A percentile compares a stretch with the other conserved stretches of the same genome.
These are phyloP conservation scores for Tetrapisispora fleetii DNA, from an alignment of 805 yeast species.

Conservation along the genomic window DNA sequence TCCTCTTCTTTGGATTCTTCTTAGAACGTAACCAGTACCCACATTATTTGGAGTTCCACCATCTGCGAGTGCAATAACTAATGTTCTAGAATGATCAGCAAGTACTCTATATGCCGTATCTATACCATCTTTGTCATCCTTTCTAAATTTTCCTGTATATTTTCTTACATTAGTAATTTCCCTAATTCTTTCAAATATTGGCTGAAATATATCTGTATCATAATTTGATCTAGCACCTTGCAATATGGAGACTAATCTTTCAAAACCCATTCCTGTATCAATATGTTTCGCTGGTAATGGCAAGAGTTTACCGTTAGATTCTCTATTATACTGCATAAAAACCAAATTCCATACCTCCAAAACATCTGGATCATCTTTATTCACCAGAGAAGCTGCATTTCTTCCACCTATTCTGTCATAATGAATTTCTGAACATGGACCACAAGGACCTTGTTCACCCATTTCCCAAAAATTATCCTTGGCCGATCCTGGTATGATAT, in stretches of 20 bases:
- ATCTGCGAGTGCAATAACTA: slow-evolving; percentile 91
- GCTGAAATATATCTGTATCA: slow-evolving; percentile 93
- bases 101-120: slow-evolving; percentile 97
- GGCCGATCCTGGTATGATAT: slow-evolving; percentile 85
- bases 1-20: slow-evolving; percentile 96
- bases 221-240: slow-evolving; percentile 89
- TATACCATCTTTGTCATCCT: slow-evolving; percentile 84
- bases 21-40: slow-evolving; percentile 95
- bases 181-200: slow-evolving; percentile 75
- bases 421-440: slow-evolving; percentile 97
- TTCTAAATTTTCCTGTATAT: slow-evolving; percentile 90
- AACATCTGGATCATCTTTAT: slow-evolving; percentile 96
- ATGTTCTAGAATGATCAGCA: slow-evolving; percentile 96
- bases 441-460: slow-evolving; percentile 99
- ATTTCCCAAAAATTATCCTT: slow-evolving; percentile 98
- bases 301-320: slow-evolving; percentile 67
- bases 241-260: slow-evolving; percentile 86
- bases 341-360: slow-evolving; percentile 97
- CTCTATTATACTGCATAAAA: slow-evolving; percentile 94
- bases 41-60: slow-evolving; percentile 99
- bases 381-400: slow-evolving; percentile 83
- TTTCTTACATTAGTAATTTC: slow-evolving; percentile 89
- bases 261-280: slow-evolving; percentile 98
- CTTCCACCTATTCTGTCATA: slow-evolving; percentile 98
- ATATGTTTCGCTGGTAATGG: slow-evolving; percentile 89